A percentile compares a stretch with the other conserved stretches of the same genome.
phyloP scores from a whole-genome alignment of 176 grass and related monocot genomes.

The sorghum (Sorghum bicolor) region Sorghum_bicolor_NCBIv3 NC_012872.2:2597501-2598000 shows the following conservation, averaged over 20 bases:
- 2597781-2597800: conserved; percentile 56
- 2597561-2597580: conserved; percentile 74
- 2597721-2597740: conserved; percentile 59
- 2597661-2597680: conserved; percentile 83
- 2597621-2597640: conserved; percentile 74
- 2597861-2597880: background rate
- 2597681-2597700: conserved; percentile 81
- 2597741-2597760: conserved; percentile 82
- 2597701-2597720: conserved; percentile 51
- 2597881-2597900: conserved; percentile 25
- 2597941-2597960: conserved; percentile 23
- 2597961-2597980: conserved; percentile 87
- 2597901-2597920: conserved; percentile 16
- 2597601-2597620: conserved; percentile 92
- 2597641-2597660: conserved; percentile 33
- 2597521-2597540: conserved; percentile 93
- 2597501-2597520: conserved; percentile 81
- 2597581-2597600: conserved; percentile 73
- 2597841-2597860: background rate
- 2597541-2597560: conserved; percentile 80
- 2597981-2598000: conserved; percentile 93
- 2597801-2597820: conserved; percentile 25
- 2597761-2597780: conserved; percentile 74
- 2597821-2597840: background rate
- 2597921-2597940: background rate